Conservation (phyloP, 495 filamentous ascomycete species). For the Poronia punctata region DNA sequence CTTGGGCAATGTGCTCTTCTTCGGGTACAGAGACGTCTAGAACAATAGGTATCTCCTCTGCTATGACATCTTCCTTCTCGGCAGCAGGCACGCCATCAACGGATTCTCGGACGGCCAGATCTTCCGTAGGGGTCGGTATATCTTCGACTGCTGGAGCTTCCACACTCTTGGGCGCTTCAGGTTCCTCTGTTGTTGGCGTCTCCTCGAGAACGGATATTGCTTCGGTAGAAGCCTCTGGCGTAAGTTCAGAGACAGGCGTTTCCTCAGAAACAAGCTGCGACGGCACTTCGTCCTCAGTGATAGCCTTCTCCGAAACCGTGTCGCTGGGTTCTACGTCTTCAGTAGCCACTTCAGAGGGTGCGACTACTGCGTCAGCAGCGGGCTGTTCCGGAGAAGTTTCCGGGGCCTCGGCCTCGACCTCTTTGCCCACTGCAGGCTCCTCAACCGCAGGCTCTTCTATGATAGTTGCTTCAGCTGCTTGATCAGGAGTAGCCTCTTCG, state of each 20-base stretch:
- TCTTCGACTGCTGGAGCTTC: slow-evolving; percentile 2
- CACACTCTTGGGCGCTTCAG: slow-evolving; percentile 9
- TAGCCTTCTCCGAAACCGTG: no score
- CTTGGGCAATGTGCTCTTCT: no score
- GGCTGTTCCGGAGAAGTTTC: background rate
- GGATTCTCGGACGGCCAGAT: slow-evolving; percentile 13
- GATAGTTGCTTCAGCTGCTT: background rate
- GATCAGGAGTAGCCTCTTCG: slow-evolving; percentile 1
- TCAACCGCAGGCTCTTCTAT: slow-evolving; percentile 4
- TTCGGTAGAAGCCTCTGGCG: background rate
- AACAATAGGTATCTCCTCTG: background rate
- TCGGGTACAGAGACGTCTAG: background rate
- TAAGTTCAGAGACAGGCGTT: background rate
- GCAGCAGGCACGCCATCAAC: slow-evolving; percentile 2
- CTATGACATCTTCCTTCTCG: no score
- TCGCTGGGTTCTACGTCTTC: no score
- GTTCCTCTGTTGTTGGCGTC: slow-evolving; percentile 7
- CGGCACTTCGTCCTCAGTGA: no score
- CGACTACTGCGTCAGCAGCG: background rate
- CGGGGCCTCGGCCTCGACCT: background rate
- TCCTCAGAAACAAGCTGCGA: no score
- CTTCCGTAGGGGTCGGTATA: slow-evolving; percentile 5
- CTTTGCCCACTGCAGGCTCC: background rate
- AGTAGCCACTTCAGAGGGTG: no score
- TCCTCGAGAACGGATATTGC: background rate